These are phyloP conservation scores for Trichoderma gracile DNA, from an alignment of 2,329 filamentous ascomycete genomes.

Conservation along the genomic window DNA sequence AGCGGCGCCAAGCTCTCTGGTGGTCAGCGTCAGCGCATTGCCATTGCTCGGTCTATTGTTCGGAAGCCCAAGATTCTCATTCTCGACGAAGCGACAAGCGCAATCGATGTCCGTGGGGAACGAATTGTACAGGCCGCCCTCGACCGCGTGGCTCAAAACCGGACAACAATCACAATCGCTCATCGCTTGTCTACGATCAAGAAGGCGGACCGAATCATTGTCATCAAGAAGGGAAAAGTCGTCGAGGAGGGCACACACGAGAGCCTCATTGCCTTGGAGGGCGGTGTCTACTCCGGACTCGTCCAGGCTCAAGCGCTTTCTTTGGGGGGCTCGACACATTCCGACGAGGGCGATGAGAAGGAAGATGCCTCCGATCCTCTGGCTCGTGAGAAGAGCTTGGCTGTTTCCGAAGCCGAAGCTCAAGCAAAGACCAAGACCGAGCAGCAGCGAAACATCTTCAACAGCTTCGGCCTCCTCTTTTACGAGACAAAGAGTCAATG, in stretches of 20 bases:
- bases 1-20: slow-evolving; percentile 75
- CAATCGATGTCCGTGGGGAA: slow-evolving; percentile 57
- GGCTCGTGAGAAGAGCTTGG: slow-evolving; percentile 49
- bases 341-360: slow-evolving; percentile 39
- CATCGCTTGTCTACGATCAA: slow-evolving; percentile 74
- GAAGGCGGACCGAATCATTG: slow-evolving; percentile 76
- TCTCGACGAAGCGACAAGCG: slow-evolving; percentile 75
- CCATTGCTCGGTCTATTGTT: slow-evolving; percentile 74
- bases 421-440: slow-evolving; percentile 32
- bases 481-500: slow-evolving; percentile 57
- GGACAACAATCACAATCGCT: slow-evolving; percentile 74
- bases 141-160: slow-evolving; percentile 59
- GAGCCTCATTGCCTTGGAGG: slow-evolving; percentile 60
- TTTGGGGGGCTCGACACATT: slow-evolving; percentile 50
- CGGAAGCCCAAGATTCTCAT: slow-evolving; percentile 70
- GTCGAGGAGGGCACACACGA: slow-evolving; percentile 77
- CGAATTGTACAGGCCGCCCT: slow-evolving; percentile 65
- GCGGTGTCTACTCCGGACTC: slow-evolving; percentile 66
- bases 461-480: slow-evolving; percentile 58
- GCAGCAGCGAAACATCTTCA: slow-evolving; percentile 47
- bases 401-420: slow-evolving; percentile 38
- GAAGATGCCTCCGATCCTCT: slow-evolving; percentile 42
- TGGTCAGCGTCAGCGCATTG: slow-evolving; percentile 82
- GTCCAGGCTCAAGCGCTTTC: slow-evolving; percentile 64
- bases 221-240: slow-evolving; percentile 69